Percentiles rank a stretch among this genome's conserved stretches.
These are phyloP conservation scores for Pelargonium myrrhifolium DNA, from an alignment of 441 rosid species.

Conservation along the genomic window DNA sequence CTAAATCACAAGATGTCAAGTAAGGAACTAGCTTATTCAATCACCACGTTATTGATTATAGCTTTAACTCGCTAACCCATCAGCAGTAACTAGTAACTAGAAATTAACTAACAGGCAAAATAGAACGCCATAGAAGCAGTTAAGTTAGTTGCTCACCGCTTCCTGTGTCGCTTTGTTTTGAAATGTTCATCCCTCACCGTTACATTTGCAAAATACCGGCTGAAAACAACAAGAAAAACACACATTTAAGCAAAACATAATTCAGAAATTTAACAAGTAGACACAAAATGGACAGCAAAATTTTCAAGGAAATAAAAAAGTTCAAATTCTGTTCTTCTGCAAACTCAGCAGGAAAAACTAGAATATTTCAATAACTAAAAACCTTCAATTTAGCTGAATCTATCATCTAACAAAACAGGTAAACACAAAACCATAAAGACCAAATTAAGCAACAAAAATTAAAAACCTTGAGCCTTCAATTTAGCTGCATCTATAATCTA, in stretches of 20 bases:
- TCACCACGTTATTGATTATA: too few relatives aligned
- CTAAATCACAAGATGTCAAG: neutral
- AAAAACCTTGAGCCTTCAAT: too few relatives aligned
- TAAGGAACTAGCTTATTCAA: too few relatives aligned
- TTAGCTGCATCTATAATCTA: too few relatives aligned
- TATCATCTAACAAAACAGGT: too few relatives aligned
- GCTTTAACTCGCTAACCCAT: too few relatives aligned
- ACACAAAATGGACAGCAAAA: neutral
- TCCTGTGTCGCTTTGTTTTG: slow-evolving; percentile 84
- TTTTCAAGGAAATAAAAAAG: neutral
- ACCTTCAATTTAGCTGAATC: too few relatives aligned
- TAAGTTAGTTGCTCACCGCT: slow-evolving; percentile 39
- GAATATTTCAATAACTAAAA: neutral
- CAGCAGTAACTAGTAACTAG: too few relatives aligned
- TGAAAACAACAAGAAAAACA: slow-evolving; percentile 24
- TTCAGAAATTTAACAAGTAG: neutral
- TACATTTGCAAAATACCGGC: slow-evolving; percentile 68
- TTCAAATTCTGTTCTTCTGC: neutral
- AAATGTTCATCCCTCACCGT: slow-evolving; percentile 73
- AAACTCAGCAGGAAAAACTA: too few relatives aligned
- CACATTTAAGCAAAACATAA: neutral
- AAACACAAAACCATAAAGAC: too few relatives aligned
- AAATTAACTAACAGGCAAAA: too few relatives aligned
- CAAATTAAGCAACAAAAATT: too few relatives aligned
- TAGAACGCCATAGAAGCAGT: neutral